phyloP scores from a whole-genome alignment of 1,139 yeast species.

The Yamadazyma diddensiae region DNA sequence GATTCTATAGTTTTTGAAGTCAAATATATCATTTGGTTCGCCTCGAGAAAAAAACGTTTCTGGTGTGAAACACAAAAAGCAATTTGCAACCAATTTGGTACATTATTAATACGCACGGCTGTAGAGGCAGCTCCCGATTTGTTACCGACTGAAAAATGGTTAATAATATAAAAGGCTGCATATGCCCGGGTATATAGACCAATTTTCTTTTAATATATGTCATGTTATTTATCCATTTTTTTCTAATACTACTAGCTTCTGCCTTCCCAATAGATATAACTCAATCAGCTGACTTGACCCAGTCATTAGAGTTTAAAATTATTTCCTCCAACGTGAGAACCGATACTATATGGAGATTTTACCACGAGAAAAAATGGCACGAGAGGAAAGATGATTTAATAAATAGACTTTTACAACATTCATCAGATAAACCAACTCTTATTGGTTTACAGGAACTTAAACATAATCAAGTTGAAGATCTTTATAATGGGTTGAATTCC shows the following conservation, averaged over 20 bases:
- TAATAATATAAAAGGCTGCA: no score
- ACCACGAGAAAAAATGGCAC: conserved; percentile 24
- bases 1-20: no score
- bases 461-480: conserved; percentile 24
- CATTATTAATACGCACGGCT: no score
- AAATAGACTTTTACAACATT: conserved; percentile 13
- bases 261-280: conserved; percentile 5
- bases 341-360: conserved; percentile 18
- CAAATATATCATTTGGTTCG: no score
- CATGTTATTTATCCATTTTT: not conserved
- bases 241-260: not conserved
- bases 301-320: conserved; percentile 8
- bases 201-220: no score
- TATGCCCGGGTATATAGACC: no score
- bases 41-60: not conserved
- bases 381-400: conserved; percentile 19
- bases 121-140: no score
- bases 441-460: conserved; percentile 30
- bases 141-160: no score
- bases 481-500: conserved; percentile 18
- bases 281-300: conserved; percentile 4
- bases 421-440: conserved; percentile 18
- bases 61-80: not conserved
- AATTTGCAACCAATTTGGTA: conserved; percentile 1
- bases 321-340: conserved; percentile 23